Evolutionary conservation across 73 alveolate species (phyloP), one percentile per base, ranked within the genome.

Genomic region (Paramecium octaurelia): DNA sequence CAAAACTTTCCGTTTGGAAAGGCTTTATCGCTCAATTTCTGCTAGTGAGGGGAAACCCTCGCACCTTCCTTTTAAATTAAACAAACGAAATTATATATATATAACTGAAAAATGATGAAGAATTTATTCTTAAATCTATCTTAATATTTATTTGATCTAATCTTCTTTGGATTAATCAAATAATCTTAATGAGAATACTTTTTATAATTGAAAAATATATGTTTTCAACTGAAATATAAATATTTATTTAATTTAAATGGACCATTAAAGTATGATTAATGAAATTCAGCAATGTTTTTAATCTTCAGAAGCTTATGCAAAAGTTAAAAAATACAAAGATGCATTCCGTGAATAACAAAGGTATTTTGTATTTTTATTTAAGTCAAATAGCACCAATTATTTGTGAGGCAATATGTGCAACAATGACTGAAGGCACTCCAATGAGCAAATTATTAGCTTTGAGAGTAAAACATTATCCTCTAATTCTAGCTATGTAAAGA

Each of bases 21-120:
- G 91, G 91, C 91, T 80, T 80, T 80, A 80, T 80, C 91, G 91
- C 91, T 44, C 91, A 80, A 80, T 80, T 80, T 80, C 91, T 80
- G 91, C 91, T 80, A 80, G 91, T 80, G 91, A 80, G 91, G 91
- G 73, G 91, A 80, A 80, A 80, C 73, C 91, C 91, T 80, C 91
- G 91, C 91, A 16, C 91, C 90, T 35, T 80, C 48, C 8, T 43
- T 44, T 24, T 23, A 12, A 36, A 70, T 16, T 80, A 80, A 80
- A 18, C 73, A 80, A 80, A 80, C 91, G 91, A 80, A 80, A 40
- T 40, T 29, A 70, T 70, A 29, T 70, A 48, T 48, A 12, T 36
- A 36, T 35, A 8, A 36, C 6, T 1, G 0, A 8, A 40, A 8
- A 40, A 0, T 4, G 0, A 40, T 40, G 48, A 40, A 40, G 48